Evolutionary conservation across 805 yeast species (phyloP).

Genomic region (Candida adriatica): DNA sequence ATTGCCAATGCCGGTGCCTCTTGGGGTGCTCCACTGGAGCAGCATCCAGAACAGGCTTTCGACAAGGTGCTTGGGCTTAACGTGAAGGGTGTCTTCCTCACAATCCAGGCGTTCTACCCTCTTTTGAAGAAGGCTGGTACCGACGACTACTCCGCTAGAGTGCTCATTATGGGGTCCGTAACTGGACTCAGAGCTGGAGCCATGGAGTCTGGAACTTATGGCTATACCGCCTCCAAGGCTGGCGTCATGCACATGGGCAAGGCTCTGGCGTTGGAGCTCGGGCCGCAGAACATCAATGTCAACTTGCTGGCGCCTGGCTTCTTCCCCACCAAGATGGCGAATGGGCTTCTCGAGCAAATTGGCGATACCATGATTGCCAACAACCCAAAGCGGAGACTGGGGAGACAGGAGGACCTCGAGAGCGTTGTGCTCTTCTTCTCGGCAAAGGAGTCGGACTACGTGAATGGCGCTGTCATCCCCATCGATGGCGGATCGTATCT

Average conservation of each 20-base stretch:
- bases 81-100: slow-evolving; percentile 59
- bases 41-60: slow-evolving; percentile 55
- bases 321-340: slow-evolving; percentile 70
- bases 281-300: slow-evolving; percentile 60
- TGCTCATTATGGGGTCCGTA: slow-evolving; percentile 60
- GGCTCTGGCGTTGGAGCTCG: slow-evolving; percentile 57
- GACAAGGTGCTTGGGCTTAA: slow-evolving; percentile 59
- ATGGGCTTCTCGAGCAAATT: slow-evolving; percentile 45
- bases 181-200: slow-evolving; percentile 40
- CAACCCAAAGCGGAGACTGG: slow-evolving; percentile 62
- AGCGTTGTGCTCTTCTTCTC: slow-evolving; percentile 49
- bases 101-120: slow-evolving; percentile 59
- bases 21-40: slow-evolving; percentile 63
- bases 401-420: slow-evolving; percentile 52
- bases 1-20: slow-evolving; percentile 77
- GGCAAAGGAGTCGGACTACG: slow-evolving; percentile 48
- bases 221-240: slow-evolving; percentile 69
- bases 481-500: slow-evolving; percentile 64
- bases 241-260: slow-evolving; percentile 66
- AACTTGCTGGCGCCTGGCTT: slow-evolving; percentile 73
- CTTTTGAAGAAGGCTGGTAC: slow-evolving; percentile 46
- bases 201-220: slow-evolving; percentile 42
- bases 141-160: slow-evolving; percentile 53
- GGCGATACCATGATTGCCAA: slow-evolving; percentile 38
- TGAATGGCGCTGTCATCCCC: slow-evolving; percentile 63